Base-by-base conservation (phyloP, 2,329 filamentous ascomycete species). In the Gnomoniopsis sp. region DNA sequence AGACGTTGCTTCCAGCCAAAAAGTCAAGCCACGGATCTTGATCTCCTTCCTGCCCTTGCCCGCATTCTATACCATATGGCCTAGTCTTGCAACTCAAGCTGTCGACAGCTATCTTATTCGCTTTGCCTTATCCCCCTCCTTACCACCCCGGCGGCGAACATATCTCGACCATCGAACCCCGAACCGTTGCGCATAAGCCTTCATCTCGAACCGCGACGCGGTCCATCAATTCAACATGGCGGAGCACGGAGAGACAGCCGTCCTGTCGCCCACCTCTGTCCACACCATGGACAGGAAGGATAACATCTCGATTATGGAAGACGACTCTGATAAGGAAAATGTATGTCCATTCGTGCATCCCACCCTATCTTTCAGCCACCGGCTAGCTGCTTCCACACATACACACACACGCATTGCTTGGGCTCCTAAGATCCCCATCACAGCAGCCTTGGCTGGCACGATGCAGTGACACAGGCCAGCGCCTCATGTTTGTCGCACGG, bases 301-400 rank as follows among this genome's bases (percentile, higher is more conserved):
- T 48, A 21, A 30, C 48, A 58, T 65, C 60, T 38, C 65, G 64
- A 48, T 64, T 65, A 46, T 74, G 70, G n/a, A n/a, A n/a, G 54
- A 66, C 66, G 56, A 65, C 62, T 75, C 73, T 52, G 74, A 75
- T 63, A 74, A 70, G 67, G 73, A 75, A 63, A 73, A 68, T 62
- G 74, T 76, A 73, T 60, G 73, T 30, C 15, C 26, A 23, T 30
- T n/a, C n/a, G 52, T n/a, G 10, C 10, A 36, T 30, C 15, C 41
- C 36, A 57, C 58, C 55, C 26, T 51, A 55, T 51, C 8, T 33
- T 49, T 8, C 46, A 36, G 10, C 38, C n/a, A n/a, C 15, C 15
- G 8, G 34, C 34, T 38, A 8, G 34, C 34, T 15, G 8, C 19
- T 43, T 43, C 38, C 14, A 12, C 6, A 12, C 38, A 4, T n/a